Base-by-base conservation (phyloP, 2,329 filamentous ascomycete species). In the Coniochaeta sp. region DNA sequence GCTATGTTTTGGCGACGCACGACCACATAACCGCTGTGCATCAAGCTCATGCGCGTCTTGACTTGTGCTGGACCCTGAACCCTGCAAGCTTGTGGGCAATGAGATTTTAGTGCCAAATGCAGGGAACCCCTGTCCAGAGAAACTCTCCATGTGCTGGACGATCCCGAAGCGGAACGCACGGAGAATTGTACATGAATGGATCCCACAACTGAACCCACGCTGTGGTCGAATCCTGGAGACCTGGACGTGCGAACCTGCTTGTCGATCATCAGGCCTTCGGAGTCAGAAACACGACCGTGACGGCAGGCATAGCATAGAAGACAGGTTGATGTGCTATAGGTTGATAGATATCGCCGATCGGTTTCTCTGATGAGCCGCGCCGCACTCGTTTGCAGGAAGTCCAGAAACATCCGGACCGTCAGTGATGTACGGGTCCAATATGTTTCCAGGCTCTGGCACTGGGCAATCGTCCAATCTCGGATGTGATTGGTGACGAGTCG, bases 1-100 rank as follows among this genome's bases (percentile, higher is more conserved):
- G 69, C 54, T 60, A 62, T 56, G 59, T 60, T 61, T 63, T 62
- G 62, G 63, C 62, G 67, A 66, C 59, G 67, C 66, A 67, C 62
- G 67, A 68, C 68, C 67, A 71, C 67, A 67, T 71, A 71, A 68
- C 70, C 70, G 70, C 70, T 66, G 65, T 71, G 70, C 70, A 71
- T 70, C 65, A 62, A 68, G 60, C 60, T 56, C 63, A 64, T 65
- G 63, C 63, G 61, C 63, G 63, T 63, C 60, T 61, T 64, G 55
- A 62, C 24, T 54, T 47, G 34, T 55, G 5, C 38, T 22, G 30
- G 24, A 12, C 30, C 54, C 54, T 56, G 54, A 38, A 34, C 54
- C 54, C 22, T 56, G 54, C 32, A 8, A 22, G 30, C 8, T 28
- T 30, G 3, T 52, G 47, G 22, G 47, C 34, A 57, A 44, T 40